Percentiles rank a stretch among this genome's conserved stretches.
phyloP scores from a whole-genome alignment of 2,329 filamentous ascomycete genomes.

The Boeremia lycopersici region DNA sequence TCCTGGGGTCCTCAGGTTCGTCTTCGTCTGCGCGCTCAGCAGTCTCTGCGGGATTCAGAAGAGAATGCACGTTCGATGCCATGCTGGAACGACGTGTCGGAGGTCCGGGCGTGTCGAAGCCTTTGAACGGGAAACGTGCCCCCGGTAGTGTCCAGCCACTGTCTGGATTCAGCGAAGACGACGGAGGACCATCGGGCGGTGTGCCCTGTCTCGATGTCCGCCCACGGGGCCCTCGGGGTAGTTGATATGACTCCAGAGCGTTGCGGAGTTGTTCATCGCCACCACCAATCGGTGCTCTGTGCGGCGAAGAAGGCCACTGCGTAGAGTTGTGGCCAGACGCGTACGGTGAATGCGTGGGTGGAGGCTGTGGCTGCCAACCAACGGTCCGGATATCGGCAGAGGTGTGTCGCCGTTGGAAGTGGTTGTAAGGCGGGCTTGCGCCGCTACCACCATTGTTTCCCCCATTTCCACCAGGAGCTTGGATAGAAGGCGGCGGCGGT shows the following conservation, averaged over 20 bases:
- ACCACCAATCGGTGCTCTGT: slow-evolving; percentile 50
- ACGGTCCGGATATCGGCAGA: slow-evolving; percentile 87
- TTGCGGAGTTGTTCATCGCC: slow-evolving; percentile 74
- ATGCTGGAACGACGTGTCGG: slow-evolving; percentile 72
- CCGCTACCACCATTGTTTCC: slow-evolving; percentile 53
- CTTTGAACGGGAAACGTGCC: slow-evolving; percentile 55
- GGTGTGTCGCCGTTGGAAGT: slow-evolving; percentile 82
- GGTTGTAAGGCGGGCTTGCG: slow-evolving; percentile 65
- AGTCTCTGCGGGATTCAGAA: slow-evolving; percentile 72
- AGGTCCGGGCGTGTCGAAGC: slow-evolving; percentile 60
- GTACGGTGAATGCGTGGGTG: slow-evolving; percentile 66
- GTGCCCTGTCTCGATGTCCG: slow-evolving; percentile 60
- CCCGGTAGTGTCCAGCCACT: slow-evolving; percentile 63
- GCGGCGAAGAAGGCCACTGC: slow-evolving; percentile 72
- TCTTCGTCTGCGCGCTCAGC: slow-evolving; percentile 70
- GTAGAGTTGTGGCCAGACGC: slow-evolving; percentile 65
- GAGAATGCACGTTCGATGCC: slow-evolving; percentile 71
- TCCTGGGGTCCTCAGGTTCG: slow-evolving; percentile 64
- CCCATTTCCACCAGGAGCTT: slow-evolving; percentile 65
- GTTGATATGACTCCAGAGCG: slow-evolving; percentile 72
- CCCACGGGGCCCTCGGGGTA: slow-evolving; percentile 59
- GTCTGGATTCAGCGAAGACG: slow-evolving; percentile 58
- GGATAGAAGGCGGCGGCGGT: slow-evolving; percentile 66
- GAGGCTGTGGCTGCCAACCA: slow-evolving; percentile 65
- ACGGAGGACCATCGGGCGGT: slow-evolving; percentile 59